Evolutionary conservation across 106 monocot genomes (phyloP), one percentile per base, ranked within the genome.

Genomic region (Dendrobium catenatum): DNA sequence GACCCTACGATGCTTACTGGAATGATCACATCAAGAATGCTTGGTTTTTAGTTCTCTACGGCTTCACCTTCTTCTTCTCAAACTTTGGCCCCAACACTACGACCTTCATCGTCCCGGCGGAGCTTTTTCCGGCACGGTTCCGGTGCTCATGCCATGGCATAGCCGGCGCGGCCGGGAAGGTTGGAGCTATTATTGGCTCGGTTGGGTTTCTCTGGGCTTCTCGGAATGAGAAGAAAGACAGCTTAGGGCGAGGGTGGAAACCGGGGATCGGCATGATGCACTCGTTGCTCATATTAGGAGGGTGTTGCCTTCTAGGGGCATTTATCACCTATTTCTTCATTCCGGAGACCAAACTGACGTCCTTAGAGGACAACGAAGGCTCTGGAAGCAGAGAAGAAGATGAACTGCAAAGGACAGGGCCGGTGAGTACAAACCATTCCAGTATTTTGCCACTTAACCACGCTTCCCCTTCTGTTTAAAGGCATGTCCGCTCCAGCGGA

Each of bases 51-150:
- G 85, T 89, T 27, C 56, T 94, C 81, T 94, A 94, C 79, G 89
- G 72, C 9, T 58, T 89, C 82, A 91, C 94, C 78, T 95, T 95
- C 88, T 95, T 95, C 86, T 95, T 95, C 81, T 90, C 95, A 37
- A 95, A 95, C 79, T 95, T 95, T 80, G 95, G 95, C 3, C 95
- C 95, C 75, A 95, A 95, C 80, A 84, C 82, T 46, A 95, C 92
- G 5, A 95, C 95, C 20, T 95, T 95, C 84, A 85, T 95, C 31
- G 90, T 95, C 51, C 95, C 95, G 20, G 95, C 95, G 26, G 95
- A 92, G 88, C 79, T 95, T 47, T 92, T 88, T 72, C 92, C 95
- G 0, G 88, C 92, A 10, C 54, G 93, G 86, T 73, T 94, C 41
- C 58, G 91, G 51, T 94, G 91, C 13, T 89, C 93, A 4, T 90